Percentiles rank a stretch among this genome's conserved stretches.
phyloP scores from a whole-genome alignment of 2,329 filamentous ascomycete species.

The Beauveria brongniartii region DNA sequence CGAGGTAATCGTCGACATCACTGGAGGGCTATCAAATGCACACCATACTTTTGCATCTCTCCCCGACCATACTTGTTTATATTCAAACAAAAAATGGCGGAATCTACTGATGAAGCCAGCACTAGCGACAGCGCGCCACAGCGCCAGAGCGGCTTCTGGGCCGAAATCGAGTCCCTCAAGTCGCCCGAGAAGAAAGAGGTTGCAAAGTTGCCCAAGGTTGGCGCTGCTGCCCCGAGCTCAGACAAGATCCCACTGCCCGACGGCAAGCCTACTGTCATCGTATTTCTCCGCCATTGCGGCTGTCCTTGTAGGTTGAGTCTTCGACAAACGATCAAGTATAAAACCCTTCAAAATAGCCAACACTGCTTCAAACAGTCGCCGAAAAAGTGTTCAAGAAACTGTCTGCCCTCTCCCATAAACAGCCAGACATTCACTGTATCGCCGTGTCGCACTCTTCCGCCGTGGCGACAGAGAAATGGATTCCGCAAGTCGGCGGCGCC shows the following conservation, averaged over 20 bases:
- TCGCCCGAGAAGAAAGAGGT: conserved; percentile 34
- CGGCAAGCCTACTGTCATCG: conserved; percentile 50
- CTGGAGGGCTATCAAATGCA: background rate
- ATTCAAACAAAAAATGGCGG: background rate
- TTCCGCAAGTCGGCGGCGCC: conserved; percentile 46
- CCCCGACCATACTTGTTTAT: background rate
- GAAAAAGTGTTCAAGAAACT: conserved; percentile 57
- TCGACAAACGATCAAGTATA: too few species aligned
- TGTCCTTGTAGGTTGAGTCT: conserved; percentile 53
- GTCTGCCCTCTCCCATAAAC: conserved; percentile 39
- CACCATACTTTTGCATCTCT: background rate
- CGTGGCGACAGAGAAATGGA: conserved; percentile 48
- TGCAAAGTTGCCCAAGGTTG: conserved; percentile 41
- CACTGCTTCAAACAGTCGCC: conserved; percentile 42
- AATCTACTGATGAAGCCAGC: background rate
- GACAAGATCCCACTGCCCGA: conserved; percentile 43
- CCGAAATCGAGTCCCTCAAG: conserved; percentile 34
- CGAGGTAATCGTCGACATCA: background rate
- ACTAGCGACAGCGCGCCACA: background rate
- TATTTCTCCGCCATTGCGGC: conserved; percentile 66
- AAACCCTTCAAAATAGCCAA: background rate
- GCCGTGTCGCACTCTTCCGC: conserved; percentile 54
- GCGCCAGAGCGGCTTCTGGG: conserved; percentile 20
- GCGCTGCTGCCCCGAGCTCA: conserved; percentile 47
- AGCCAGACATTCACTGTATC: conserved; percentile 47